Evolutionary conservation across 495 filamentous ascomycete species (phyloP), one percentile per base, ranked within the genome.

Genomic region (Choiromyces venosus): DNA sequence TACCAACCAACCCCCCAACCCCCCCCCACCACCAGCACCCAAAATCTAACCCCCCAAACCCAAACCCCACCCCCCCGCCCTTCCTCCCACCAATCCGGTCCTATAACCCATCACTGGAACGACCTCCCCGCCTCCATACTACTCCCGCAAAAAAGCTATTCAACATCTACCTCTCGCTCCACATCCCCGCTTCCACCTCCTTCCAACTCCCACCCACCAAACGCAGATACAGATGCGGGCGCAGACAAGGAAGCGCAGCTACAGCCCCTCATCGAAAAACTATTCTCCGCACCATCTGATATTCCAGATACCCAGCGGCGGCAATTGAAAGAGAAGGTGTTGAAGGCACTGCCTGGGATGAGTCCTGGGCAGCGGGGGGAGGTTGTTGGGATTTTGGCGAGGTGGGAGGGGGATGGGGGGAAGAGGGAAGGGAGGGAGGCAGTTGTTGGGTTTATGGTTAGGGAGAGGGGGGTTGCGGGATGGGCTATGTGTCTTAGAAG

Each of bases 181-280:
- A 98, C 82, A 89, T 99, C 35, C 96, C 96, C 65, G 97, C 93
- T n/a, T 85, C 98, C 42, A 90, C 93, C 40, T 92, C 91, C 4
- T 93, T 0, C 95, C 95, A 0, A 92, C 92, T 67, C 88, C 92
- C 25, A 94, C 98, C 29, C 35, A 21, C 25, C 67, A 44, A 37
- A 37, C 67, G 52, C 38, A 2, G 35, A 37, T 8, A 69, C n/a
- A n/a, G n/a, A n/a, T n/a, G n/a, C n/a, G n/a, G n/a, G n/a, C n/a
- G n/a, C 79, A 6, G 71, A 12, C n/a, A 4, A 7, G 46, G 46
- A 56, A 10, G 29, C n/a, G 0, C 46, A 4, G 2, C 46, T 29
- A 1, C n/a, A 56, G 29, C 46, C 9, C 1, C 21, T 46, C 21
- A 46, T 46, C 40, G 66, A 68, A 16, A 68, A 42, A n/a, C 66